phyloP scores from a whole-genome alignment of 75 land plant genomes.

The Pseudotsuga menziesii region DNA sequence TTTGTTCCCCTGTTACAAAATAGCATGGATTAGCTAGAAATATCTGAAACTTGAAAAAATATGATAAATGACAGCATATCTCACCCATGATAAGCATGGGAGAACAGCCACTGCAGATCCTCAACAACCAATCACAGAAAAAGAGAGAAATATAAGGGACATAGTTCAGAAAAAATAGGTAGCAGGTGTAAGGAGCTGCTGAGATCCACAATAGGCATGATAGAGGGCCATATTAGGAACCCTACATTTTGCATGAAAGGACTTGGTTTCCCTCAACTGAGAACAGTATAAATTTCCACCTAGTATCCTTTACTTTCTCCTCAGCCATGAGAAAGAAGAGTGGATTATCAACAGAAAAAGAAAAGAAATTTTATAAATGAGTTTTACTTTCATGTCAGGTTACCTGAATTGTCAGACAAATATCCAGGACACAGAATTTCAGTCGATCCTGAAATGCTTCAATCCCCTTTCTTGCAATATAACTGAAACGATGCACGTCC shows the following conservation, averaged over 20 bases:
- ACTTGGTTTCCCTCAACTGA: background rate
- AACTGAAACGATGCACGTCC: constrained; percentile 87
- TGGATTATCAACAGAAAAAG: background rate
- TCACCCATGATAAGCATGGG: background rate
- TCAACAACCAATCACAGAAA: too few relatives aligned
- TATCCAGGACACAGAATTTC: constrained; percentile 60
- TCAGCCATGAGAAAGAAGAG: too few relatives aligned
- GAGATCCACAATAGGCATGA: too few relatives aligned
- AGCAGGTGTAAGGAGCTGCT: too few relatives aligned
- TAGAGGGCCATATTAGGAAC: background rate
- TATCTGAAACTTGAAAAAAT: background rate
- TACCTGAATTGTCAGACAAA: constrained; percentile 92
- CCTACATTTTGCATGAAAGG: background rate
- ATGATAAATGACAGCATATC: background rate
- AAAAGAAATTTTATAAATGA: background rate
- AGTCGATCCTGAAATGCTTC: constrained; percentile 75
- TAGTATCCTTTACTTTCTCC: background rate
- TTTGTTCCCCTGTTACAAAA: constrained; percentile 53
- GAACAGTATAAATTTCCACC: background rate
- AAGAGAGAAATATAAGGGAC: too few relatives aligned
- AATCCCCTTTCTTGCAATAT: constrained; percentile 83
- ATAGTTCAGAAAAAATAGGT: too few relatives aligned
- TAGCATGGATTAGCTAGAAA: background rate
- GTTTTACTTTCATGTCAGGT: background rate
- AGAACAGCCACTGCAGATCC: too few relatives aligned